A percentile compares a stretch with the other conserved stretches of the same genome.
phyloP scores from a whole-genome alignment of 1,139 yeast genomes.

The Sugiyamaella xylanicola region DNA sequence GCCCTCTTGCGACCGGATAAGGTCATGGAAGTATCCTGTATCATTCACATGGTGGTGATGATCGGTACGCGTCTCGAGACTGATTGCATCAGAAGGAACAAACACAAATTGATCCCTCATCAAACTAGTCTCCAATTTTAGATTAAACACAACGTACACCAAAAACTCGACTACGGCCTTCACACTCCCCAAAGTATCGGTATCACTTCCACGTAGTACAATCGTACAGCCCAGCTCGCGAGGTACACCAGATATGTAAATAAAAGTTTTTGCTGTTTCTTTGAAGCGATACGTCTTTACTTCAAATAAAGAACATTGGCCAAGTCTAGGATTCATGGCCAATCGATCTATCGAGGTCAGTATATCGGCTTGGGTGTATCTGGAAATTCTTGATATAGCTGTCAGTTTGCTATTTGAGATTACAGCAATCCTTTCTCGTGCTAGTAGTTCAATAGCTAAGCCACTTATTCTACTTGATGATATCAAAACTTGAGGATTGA shows the following conservation, averaged over 20 bases:
- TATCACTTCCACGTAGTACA: conserved; percentile 71
- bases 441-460: conserved; percentile 69
- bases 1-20: conserved; percentile 53
- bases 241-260: conserved; percentile 77
- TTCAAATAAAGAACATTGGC: conserved; percentile 71
- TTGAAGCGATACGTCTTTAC: conserved; percentile 63
- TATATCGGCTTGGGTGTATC: conserved; percentile 82
- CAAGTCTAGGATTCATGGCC: conserved; percentile 63
- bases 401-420: conserved; percentile 79
- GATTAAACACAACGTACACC: conserved; percentile 73
- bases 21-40: conserved; percentile 48
- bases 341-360: conserved; percentile 65
- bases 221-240: conserved; percentile 79
- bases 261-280: conserved; percentile 64
- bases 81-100: conserved; percentile 41
- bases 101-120: conserved; percentile 72
- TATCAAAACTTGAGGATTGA: conserved; percentile 78
- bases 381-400: conserved; percentile 76
- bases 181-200: conserved; percentile 58
- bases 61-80: conserved; percentile 20
- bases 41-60: conserved; percentile 21
- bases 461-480: conserved; percentile 86
- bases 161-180: conserved; percentile 81
- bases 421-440: conserved; percentile 78
- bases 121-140: conserved; percentile 77